Evolutionary conservation across 2,329 filamentous ascomycete species (phyloP).

Genomic region (Talaromyces sp.): DNA sequence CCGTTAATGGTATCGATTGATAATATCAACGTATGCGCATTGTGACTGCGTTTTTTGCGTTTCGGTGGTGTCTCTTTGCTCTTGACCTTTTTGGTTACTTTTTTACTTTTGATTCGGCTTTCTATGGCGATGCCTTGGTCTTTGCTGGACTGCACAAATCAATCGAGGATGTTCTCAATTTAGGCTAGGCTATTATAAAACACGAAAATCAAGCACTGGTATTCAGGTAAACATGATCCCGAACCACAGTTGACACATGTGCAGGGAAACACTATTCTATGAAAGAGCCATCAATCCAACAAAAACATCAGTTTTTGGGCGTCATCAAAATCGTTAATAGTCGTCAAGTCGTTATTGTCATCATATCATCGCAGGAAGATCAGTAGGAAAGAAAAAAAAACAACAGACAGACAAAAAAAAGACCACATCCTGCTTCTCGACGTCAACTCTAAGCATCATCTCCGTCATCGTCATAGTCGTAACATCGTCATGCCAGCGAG

Average conservation of each 20-base stretch:
- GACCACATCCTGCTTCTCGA: not conserved
- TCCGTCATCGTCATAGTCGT: slow-evolving; percentile 9
- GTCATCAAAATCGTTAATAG: not conserved
- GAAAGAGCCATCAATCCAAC: not conserved
- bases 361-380: not conserved
- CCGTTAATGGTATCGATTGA: no score
- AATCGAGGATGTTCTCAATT: not conserved
- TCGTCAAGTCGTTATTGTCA: slow-evolving; percentile 10
- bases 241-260: not conserved
- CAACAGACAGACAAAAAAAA: not conserved
- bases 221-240: not conserved
- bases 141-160: not conserved
- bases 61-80: no score
- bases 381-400: slow-evolving; percentile 1
- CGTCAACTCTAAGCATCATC: not conserved
- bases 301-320: not conserved
- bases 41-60: no score
- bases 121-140: no score
- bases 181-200: not conserved
- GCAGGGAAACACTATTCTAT: not conserved
- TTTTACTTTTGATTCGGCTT: no score
- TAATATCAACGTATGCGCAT: no score
- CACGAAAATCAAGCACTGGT: not conserved
- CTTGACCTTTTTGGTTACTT: no score
- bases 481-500: slow-evolving; percentile 11